Conservation (phyloP, 192 early-diverging fungal genomes). For the Backusella australiensis region DNA sequence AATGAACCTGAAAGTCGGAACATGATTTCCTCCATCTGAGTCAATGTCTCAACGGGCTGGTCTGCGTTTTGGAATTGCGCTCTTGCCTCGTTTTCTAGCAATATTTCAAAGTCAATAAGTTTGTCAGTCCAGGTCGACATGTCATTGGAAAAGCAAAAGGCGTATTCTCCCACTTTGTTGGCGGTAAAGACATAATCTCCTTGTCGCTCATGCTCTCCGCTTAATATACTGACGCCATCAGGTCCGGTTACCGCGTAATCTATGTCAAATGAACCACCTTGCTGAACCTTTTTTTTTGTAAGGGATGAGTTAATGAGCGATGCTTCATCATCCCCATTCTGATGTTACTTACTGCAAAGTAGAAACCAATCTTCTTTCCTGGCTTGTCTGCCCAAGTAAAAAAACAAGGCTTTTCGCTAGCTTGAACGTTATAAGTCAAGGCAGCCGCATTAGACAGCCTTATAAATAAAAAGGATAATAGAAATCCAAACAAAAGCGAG, state of each 20-base stretch:
- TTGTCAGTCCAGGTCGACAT: conserved; percentile 96
- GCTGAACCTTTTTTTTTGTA: conserved; percentile 70
- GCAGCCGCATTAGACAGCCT: conserved; percentile 36
- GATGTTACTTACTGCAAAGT: conserved; percentile 88
- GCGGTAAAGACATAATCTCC: conserved; percentile 95
- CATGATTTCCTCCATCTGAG: conserved; percentile 54
- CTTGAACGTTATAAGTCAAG: conserved; percentile 82
- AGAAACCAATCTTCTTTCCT: conserved; percentile 93
- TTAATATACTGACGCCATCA: conserved; percentile 61
- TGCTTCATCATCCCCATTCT: background rate
- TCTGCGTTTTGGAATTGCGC: conserved; percentile 41
- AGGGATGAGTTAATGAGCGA: background rate
- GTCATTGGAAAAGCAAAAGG: conserved; percentile 96
- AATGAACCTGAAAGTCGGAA: conserved; percentile 64
- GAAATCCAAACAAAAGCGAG: background rate
- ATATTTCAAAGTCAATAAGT: conserved; percentile 93
- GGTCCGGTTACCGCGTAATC: conserved; percentile 89
- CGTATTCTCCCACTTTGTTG: conserved; percentile 83
- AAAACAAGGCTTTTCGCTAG: conserved; percentile 92
- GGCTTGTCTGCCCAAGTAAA: conserved; percentile 74
- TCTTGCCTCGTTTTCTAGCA: conserved; percentile 84
- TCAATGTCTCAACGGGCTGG: conserved; percentile 30
- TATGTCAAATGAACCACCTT: conserved; percentile 95
- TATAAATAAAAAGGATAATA: background rate
- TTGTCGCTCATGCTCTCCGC: conserved; percentile 86